phyloP scores from a whole-genome alignment of 352 stramenopile genomes.

The Sclerospora graminicola region DNA sequence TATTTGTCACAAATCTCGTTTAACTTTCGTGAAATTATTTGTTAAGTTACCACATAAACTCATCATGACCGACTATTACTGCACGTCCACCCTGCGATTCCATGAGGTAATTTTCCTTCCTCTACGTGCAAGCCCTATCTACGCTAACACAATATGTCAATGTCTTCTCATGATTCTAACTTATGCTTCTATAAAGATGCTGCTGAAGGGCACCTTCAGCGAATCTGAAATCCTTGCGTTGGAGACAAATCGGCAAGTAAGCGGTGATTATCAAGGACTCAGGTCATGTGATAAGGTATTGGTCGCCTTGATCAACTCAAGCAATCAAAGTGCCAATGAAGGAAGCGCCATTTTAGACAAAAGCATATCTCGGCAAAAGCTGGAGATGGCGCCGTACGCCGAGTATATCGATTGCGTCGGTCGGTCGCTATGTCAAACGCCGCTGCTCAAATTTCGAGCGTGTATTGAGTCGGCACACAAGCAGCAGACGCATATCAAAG shows the following conservation, averaged over 20 bases:
- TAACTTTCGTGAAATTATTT: constrained; percentile 8
- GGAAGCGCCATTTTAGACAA: not conserved
- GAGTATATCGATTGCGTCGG: constrained; percentile 56
- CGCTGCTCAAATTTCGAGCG: constrained; percentile 37
- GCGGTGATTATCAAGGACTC: constrained; percentile 32
- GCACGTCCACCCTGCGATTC: constrained; percentile 44
- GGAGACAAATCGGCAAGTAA: constrained; percentile 25
- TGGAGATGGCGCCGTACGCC: constrained; percentile 39
- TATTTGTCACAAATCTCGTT: constrained; percentile 12
- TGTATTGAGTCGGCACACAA: constrained; percentile 41
- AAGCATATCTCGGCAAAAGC: constrained; percentile 14
- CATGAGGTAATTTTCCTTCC: too few species aligned
- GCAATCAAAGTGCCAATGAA: constrained; percentile 2
- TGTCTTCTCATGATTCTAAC: not conserved
- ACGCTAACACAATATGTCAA: not conserved
- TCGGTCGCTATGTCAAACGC: constrained; percentile 34
- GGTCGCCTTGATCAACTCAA: constrained; percentile 29
- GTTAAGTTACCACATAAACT: too few species aligned
- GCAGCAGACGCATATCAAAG: constrained; percentile 24
- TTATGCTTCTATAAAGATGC: constrained; percentile 19
- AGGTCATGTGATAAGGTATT: constrained; percentile 47
- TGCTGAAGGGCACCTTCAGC: constrained; percentile 26
- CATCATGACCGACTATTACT: constrained; percentile 37
- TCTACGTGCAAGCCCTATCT: not conserved
- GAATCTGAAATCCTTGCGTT: constrained; percentile 35